Evolutionary conservation across 179 eudicot species (phyloP), one percentile per base, ranked within the genome.

Genomic region (Gypsophila paniculata): DNA sequence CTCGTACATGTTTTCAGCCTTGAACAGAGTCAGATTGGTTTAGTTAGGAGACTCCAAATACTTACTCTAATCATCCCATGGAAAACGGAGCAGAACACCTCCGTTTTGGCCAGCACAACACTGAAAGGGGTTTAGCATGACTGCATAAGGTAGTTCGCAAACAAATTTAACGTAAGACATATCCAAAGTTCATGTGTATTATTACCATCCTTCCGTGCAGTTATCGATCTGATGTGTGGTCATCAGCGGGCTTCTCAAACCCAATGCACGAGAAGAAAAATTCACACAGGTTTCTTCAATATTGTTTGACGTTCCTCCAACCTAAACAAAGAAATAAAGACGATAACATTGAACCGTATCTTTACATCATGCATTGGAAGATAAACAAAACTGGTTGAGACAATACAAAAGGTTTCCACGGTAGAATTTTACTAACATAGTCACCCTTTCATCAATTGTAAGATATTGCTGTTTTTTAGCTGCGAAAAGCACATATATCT

Each of bases 151-250:
- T 65, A n/a, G 44, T 55, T 29, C 19, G 29, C 44, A 46, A 65
- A 38, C 52, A 58, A 2, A 11, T 61, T 75, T 52, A 57, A 11
- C 14, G 3, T 29, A 69, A 58, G 6, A 63, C 15, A 53, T 18
- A 18, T 39, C 36, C 64, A 68, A 13, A 54, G 75, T 36, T 54
- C 21, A 38, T 21, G 18, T 14, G 8, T 60, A 60, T 51, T 23
- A 34, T 65, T 86, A 94, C 99, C 99, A 94, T 80, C 99, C 99
- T 79, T 94, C 99, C 23, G 97, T 82, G 79, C 99, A 94, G 73
- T 94, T 94, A 78, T 94, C 97, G 75, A 94, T 94, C 81, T 94
- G 99, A 85, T 94, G 99, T 69, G 99, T 94, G 46, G 99, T 94
- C 78, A 60, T 77, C 75, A 94, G 81, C 38, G 96, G 89, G 57